Conservation (phyloP, 352 stramenopile species). For the Globisporangium echinulatum region DNA sequence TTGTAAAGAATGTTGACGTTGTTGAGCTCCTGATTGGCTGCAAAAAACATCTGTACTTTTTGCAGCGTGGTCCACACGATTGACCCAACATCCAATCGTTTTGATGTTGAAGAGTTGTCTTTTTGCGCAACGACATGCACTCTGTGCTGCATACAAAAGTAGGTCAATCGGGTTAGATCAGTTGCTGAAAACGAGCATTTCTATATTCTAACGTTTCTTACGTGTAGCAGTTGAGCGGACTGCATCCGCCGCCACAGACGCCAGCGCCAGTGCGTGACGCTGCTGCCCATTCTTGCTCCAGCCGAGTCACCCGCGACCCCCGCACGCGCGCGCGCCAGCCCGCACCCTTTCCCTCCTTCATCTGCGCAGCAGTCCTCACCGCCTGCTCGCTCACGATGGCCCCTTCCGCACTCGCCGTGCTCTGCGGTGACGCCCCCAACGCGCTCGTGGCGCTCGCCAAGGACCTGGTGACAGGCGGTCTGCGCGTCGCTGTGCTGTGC, state of each 20-base stretch:
- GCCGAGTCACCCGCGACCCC: constrained; percentile 1
- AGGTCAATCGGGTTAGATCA: not conserved
- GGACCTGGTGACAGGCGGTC: constrained; percentile 42
- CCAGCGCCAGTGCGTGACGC: not conserved
- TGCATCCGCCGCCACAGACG: not conserved
- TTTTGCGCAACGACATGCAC: constrained; percentile 5
- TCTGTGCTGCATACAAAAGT: not conserved
- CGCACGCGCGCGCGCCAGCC: not conserved
- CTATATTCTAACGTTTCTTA: constrained; percentile 15
- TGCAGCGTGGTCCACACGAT: too few species aligned
- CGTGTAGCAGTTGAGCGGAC: constrained; percentile 14
- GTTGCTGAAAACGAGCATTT: constrained; percentile 8
- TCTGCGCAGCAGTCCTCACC: not conserved
- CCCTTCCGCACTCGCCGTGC: constrained; percentile 55
- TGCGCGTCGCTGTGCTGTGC: constrained; percentile 58
- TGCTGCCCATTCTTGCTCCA: constrained; percentile 3
- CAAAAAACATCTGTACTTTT: too few species aligned
- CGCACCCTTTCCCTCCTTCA: not conserved
- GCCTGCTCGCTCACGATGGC: constrained; percentile 15
- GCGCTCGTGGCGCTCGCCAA: constrained; percentile 42
- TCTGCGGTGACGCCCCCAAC: constrained; percentile 42
- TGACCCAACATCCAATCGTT: constrained; percentile 9
- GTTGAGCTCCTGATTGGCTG: too few species aligned
- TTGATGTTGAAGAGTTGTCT: constrained; percentile 15
- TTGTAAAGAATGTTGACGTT: too few species aligned